Evolutionary conservation across 345 rosid genomes (phyloP).

Genomic region (Dimocarpus longan): DNA sequence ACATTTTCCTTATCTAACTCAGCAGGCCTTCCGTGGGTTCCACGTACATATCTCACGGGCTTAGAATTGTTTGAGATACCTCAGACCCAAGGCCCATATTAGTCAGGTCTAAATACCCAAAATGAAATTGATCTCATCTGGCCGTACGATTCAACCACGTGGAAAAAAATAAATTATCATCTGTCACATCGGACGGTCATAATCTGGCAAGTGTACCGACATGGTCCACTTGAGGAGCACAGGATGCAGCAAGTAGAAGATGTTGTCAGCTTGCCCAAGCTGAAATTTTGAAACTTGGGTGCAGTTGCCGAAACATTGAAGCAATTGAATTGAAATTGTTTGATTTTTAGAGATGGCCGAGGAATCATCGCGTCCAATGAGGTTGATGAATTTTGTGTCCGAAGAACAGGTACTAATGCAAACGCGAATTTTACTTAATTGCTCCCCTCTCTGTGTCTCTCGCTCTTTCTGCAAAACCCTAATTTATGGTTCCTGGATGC

Average conservation of each 20-base stretch:
- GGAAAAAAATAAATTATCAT: background rate
- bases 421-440: background rate
- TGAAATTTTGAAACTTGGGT: background rate
- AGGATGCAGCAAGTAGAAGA: background rate
- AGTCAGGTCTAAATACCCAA: too few species aligned
- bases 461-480: background rate
- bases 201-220: background rate
- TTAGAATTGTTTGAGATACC: too few species aligned
- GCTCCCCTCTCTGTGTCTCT: too few species aligned
- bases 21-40: too few species aligned
- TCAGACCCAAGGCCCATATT: too few species aligned
- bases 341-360: conserved; percentile 58
- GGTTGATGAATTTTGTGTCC: conserved; percentile 82
- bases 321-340: background rate
- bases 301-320: background rate
- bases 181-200: background rate
- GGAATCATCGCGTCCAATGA: conserved; percentile 55
- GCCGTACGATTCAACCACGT: background rate
- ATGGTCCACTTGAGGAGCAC: background rate
- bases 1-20: too few species aligned
- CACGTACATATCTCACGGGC: too few species aligned
- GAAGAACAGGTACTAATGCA: conserved; percentile 70
- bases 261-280: background rate
- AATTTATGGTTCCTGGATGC: background rate
- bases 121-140: too few species aligned